Base-by-base conservation (phyloP, 2,329 filamentous ascomycete genomes). In the Monosporascus sp. region DNA sequence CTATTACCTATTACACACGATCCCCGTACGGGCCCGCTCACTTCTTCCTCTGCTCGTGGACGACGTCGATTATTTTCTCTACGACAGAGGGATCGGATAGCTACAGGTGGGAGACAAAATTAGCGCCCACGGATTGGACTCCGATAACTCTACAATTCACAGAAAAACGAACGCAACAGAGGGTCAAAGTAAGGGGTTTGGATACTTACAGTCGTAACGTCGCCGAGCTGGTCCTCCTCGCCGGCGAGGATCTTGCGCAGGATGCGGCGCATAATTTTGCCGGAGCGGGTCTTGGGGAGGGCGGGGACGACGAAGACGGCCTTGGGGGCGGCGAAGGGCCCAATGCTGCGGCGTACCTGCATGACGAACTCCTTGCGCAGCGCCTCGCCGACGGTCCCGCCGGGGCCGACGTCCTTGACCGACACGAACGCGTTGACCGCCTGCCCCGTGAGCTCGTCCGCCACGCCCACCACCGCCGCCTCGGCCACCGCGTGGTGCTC, bases 231-330 rank as follows among this genome's bases (percentile, higher is more conserved):
- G 71, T 99, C 94, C 75, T 97, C 93, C 78, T 99, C 94, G 37
- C 93, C 93, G 17, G 92, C 92, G 63, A 99, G 75, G 67, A 99
- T 96, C 90, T 99, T 99, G 66, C 94, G 84, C 77, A 99, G 75
- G 68, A 99, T 96, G 60, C 94, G 86, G 59, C 94, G 84, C 94
- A 99, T 99, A 68, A 99, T 99, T 87, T 99, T 99, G 61, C 94
- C 94, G 63, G 90, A 96, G 64, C 94, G 83, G 38, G 94, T 99
- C 85, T 99, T 97, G 66, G 94, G 94, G 60, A 99, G 82, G 70
- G 99, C 94, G 3, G 91, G 88, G 45, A 99, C 89, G 52, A 96
- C 84, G 70, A 86, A 94, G 59, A 99, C 87, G 20, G 88, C 88
- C 80, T 97, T 99, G 59, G 94, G 94, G 34, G 94, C 92, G 4